Base-by-base conservation (phyloP, 2,329 filamentous ascomycete species). In the Leptographium wingfieldii region DNA sequence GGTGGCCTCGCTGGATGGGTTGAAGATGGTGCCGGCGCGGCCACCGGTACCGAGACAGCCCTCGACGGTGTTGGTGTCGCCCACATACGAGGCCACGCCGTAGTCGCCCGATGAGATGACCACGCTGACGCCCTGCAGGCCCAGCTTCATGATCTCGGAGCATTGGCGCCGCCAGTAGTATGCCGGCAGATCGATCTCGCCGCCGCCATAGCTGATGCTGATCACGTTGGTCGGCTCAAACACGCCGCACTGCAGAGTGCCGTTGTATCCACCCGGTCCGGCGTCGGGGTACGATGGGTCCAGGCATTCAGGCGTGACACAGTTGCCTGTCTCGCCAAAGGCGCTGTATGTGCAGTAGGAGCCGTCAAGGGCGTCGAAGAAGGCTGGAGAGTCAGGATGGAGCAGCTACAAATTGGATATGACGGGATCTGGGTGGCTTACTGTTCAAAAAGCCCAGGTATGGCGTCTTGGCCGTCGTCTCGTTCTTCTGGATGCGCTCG, bases 191-290 rank as follows among this genome's bases (percentile, higher is more conserved):
- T 78, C 77, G 5, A 71, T 69, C 68, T 85, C 81, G 52, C 77
- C 73, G 51, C 77, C 77, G 55, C 80, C 80, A 66, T 83, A 83
- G 3, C 77, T 80, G 64, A 84, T 79, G 46, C 74, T 77, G 62
- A 82, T 75, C 7, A 83, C 80, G 63, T 82, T 80, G 11, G 80
- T 79, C 2, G 80, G 77, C 64, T 76, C 72, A 70, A 68, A 70
- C 14, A 66, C 66, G 51, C 69, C 70, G 63, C 69, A 73, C 63
- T 68, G 66, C 25, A 72, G 68, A 51, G 68, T 61, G 25, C 77
- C 77, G 61, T 76, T 75, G 69, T 80, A 82, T 29, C 78, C 79
- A 35, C 72, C 76, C 0, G 67, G 27, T 11, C 68, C 65, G 0
- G 71, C 69, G 63, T 81, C 73, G 0, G 79, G 80, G 64, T 82